These are phyloP conservation scores for Cyberlindnera lachancei DNA, from an alignment of 805 yeast genomes.

Conservation along the genomic window DNA sequence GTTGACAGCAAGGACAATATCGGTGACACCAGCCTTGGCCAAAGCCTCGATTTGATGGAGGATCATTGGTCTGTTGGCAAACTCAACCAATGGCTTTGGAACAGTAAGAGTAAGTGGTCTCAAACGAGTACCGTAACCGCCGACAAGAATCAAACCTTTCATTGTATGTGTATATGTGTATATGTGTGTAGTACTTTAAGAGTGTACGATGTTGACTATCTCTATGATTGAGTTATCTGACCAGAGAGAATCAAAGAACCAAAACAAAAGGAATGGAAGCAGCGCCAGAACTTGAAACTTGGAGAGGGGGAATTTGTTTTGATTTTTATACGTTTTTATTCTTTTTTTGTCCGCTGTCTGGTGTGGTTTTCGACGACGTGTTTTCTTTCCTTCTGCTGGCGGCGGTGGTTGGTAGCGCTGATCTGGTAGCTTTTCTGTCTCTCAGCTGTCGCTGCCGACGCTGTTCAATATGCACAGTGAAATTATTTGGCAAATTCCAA, in stretches of 20 bases:
- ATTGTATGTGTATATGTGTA: constrained; percentile 37
- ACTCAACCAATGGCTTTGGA: constrained; percentile 96
- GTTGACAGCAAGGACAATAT: constrained; percentile 96
- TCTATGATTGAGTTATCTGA: no score
- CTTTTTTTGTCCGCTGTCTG: no score
- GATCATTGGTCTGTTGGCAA: constrained; percentile 99
- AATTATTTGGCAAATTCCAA: no score
- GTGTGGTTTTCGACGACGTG: constrained; percentile 1
- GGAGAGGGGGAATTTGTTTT: constrained; percentile 1
- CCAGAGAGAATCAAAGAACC: constrained; percentile 7
- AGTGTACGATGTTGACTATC: no score
- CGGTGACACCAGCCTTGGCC: constrained; percentile 97
- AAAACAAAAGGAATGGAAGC: not conserved
- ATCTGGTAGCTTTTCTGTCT: not conserved
- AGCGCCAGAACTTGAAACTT: not conserved
- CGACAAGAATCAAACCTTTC: constrained; percentile 97
- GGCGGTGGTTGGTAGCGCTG: no score
- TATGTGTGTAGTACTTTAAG: not conserved
- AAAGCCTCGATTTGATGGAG: constrained; percentile 97
- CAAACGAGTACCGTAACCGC: constrained; percentile 99
- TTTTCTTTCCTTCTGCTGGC: no score
- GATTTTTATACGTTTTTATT: constrained; percentile 1
- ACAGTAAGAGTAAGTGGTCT: constrained; percentile 94
- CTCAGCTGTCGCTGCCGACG: no score
- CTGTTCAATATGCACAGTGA: no score